Evolutionary conservation across 345 rosid species (phyloP), one percentile per base, ranked within the genome.

Genomic region (Carallia brachiata): DNA sequence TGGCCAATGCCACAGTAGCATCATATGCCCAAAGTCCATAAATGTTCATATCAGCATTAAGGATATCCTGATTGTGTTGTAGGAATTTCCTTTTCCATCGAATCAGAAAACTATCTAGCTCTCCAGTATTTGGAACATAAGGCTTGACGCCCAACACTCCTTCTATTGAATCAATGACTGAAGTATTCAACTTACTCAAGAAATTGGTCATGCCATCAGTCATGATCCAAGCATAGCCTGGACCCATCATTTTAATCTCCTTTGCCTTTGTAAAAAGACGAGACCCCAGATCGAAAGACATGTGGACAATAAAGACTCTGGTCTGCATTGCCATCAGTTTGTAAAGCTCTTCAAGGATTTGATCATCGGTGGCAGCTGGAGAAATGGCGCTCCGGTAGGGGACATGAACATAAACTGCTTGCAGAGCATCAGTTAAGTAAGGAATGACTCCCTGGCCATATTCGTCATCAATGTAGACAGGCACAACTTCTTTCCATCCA

Each of bases 201-300:
- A 61, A 47, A 65, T 64, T 31, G 4, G 70, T 23, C 32, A 73
- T 66, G 48, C 76, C 81, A 7, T 65, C 68, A 1, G 75, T 81
- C 2, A 68, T 32, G 4, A 89, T 72, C 89, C 91, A 89, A 4
- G 70, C 87, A 52, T 84, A 84, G 12, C 89, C 90, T 18, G 71
- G 62, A 2, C 66, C 31, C 86, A 86, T 84, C 88, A 86, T 87
- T 18, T 86, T 85, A 0, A 44, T 63, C 67, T 83, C 69, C 19
- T 48, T 48, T 3, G 87, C 90, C 70, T 65, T 78, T 6, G 70
- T 50, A 32, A 88, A 79, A 60, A 85, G 3, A 6, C 86, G 66
- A 28, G 76, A 57, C 3, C 77, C 90, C 0, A 83, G 80, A 39
- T 19, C 31, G 4, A 77, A 34, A 47, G 10, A 8, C 86, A 82